Evolutionary conservation across 208 protist genomes (phyloP).

Genomic region (Leishmania braziliensis): DNA sequence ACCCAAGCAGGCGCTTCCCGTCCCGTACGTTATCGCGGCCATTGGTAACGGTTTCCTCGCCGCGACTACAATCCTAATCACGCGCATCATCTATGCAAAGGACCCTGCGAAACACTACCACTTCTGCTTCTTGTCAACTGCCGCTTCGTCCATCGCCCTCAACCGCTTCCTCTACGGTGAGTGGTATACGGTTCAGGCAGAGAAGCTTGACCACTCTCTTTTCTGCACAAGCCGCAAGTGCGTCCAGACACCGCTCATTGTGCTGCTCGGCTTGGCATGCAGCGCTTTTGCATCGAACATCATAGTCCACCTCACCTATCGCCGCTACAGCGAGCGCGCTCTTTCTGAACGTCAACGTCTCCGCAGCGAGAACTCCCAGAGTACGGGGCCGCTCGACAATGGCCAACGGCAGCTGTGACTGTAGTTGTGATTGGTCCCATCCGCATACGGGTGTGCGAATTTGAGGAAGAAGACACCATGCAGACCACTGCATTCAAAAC

Average conservation of each 20-base stretch:
- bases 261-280: slow-evolving; percentile 45
- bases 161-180: slow-evolving; percentile 63
- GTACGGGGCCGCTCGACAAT: background rate
- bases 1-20: slow-evolving; percentile 26
- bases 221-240: slow-evolving; percentile 43
- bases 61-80: slow-evolving; percentile 47
- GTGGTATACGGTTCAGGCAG: slow-evolving; percentile 50
- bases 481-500: background rate
- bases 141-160: slow-evolving; percentile 40
- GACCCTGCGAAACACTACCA: slow-evolving; percentile 70
- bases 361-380: slow-evolving; percentile 20
- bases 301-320: slow-evolving; percentile 48
- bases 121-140: slow-evolving; percentile 38
- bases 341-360: slow-evolving; percentile 48
- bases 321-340: slow-evolving; percentile 36
- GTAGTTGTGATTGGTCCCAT: background rate
- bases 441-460: background rate
- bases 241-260: slow-evolving; percentile 47
- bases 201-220: slow-evolving; percentile 36
- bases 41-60: slow-evolving; percentile 51
- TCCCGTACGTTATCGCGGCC: slow-evolving; percentile 46
- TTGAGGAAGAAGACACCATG: background rate
- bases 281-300: slow-evolving; percentile 44
- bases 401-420: background rate
- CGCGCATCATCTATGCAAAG: slow-evolving; percentile 52